These are phyloP conservation scores for Adansonia digitata DNA, from an alignment of 345 rosid genomes.

Conservation along the genomic window DNA sequence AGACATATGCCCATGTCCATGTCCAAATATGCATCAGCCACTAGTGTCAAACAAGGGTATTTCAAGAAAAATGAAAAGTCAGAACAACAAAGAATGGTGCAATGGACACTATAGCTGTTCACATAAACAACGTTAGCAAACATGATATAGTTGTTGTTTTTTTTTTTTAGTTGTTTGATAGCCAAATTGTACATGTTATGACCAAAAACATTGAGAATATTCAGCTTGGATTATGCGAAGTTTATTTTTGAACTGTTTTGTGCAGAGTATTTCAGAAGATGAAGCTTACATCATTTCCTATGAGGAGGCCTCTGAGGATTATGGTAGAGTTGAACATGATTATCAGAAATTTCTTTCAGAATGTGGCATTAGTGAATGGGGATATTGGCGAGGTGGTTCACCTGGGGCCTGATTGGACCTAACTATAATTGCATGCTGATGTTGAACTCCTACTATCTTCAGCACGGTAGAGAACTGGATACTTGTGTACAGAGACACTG, in stretches of 20 bases:
- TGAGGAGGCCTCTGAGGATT: background rate
- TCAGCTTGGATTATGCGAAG: background rate
- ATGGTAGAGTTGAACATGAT: conserved; percentile 3
- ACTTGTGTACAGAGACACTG: background rate
- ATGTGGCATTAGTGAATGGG: conserved; percentile 3
- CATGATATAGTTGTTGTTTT: background rate
- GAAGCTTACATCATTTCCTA: background rate
- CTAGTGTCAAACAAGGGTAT: no score
- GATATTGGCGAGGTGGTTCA: conserved; percentile 5
- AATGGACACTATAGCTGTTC: background rate
- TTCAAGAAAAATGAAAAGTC: no score
- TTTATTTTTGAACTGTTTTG: background rate
- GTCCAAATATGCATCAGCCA: no score
- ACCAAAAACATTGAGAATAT: background rate
- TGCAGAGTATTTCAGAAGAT: conserved; percentile 2
- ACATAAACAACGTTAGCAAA: background rate
- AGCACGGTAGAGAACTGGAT: background rate
- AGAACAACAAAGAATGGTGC: no score
- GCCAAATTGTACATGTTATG: background rate
- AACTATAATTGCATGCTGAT: background rate
- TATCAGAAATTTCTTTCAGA: conserved; percentile 12
- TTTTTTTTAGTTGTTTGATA: background rate
- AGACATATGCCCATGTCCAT: no score
- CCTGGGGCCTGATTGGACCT: background rate
- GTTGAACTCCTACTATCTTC: background rate